Evolutionary conservation across 768 basidiomycete genomes (phyloP).

Genomic region (Fibroporia radiculosa): DNA sequence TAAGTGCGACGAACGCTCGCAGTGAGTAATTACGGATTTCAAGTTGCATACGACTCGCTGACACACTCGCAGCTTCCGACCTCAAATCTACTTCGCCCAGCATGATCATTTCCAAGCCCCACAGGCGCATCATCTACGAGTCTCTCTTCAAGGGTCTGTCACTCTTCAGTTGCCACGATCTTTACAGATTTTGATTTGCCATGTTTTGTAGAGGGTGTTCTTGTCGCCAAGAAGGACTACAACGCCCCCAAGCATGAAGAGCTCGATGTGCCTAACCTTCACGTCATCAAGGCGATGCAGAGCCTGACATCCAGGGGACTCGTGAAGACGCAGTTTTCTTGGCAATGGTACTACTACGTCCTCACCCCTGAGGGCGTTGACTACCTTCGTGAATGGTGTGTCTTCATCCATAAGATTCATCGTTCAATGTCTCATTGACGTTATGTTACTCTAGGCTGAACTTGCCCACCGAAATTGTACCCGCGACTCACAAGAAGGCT

Average conservation of each 20-base stretch:
- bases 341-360: conserved; percentile 99
- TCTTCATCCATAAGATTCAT: conserved; percentile 3
- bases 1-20: conserved; percentile 28
- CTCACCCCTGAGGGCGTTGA: conserved; percentile 97
- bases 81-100: conserved; percentile 30
- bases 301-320: conserved; percentile 65
- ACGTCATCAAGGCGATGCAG: conserved; percentile 68
- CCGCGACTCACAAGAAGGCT: conserved; percentile 95
- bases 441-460: conserved; percentile 56
- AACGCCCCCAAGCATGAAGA: conserved; percentile 97
- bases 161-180: background rate
- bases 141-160: conserved; percentile 98
- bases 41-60: background rate
- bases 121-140: conserved; percentile 96
- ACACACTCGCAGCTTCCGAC: conserved; percentile 23
- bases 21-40: conserved; percentile 27
- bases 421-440: background rate
- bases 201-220: conserved; percentile 73
- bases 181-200: background rate
- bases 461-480: conserved; percentile 93
- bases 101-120: conserved; percentile 97
- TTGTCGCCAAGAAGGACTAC: conserved; percentile 99
- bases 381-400: conserved; percentile 86
- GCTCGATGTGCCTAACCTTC: conserved; percentile 55
- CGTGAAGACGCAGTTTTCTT: conserved; percentile 99